A percentile compares a stretch with the other conserved stretches of the same genome.
phyloP scores from a whole-genome alignment of 2,329 filamentous ascomycete genomes.

The Aureobasidium lini region DNA sequence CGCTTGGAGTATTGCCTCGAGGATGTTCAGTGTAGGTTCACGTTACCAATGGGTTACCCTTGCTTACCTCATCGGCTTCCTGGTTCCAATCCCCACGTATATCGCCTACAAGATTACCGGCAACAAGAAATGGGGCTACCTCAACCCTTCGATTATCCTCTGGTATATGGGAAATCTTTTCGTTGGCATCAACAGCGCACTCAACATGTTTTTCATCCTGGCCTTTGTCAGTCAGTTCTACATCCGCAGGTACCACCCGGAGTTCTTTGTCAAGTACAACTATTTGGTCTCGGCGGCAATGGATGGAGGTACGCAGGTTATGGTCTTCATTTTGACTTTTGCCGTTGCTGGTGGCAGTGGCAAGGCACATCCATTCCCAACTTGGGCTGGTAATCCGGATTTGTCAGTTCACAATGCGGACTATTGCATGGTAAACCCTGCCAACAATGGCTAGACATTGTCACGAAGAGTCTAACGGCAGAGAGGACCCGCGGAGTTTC shows the following conservation, averaged over 20 bases:
- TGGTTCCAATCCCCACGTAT: slow-evolving; percentile 37
- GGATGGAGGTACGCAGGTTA: slow-evolving; percentile 30
- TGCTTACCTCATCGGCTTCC: slow-evolving; percentile 36
- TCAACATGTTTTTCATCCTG: slow-evolving; percentile 53
- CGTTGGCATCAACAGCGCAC: slow-evolving; percentile 36
- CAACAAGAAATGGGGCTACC: slow-evolving; percentile 24
- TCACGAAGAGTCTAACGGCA: too few species aligned
- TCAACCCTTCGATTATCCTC: slow-evolving; percentile 37
- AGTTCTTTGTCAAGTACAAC: slow-evolving; percentile 31
- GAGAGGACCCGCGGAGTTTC: too few species aligned
- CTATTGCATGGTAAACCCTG: slow-evolving; percentile 22
- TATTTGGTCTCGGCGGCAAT: slow-evolving; percentile 30
- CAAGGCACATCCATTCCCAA: slow-evolving; percentile 21
- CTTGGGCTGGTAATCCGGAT: slow-evolving; percentile 20
- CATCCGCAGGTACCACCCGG: slow-evolving; percentile 32
- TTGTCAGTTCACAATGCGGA: slow-evolving; percentile 18
- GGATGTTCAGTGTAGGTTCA: slow-evolving; percentile 35
- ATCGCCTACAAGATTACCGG: slow-evolving; percentile 27
- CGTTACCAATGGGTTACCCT: slow-evolving; percentile 33
- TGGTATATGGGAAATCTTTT: slow-evolving; percentile 37
- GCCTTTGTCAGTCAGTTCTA: slow-evolving; percentile 61
- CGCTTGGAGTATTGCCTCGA: slow-evolving; percentile 33
- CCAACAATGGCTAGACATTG: too few species aligned
- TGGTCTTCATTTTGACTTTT: slow-evolving; percentile 32
- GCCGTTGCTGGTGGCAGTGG: slow-evolving; percentile 39